Base-by-base conservation (phyloP, 1,284 basidiomycete species). In the Ceratobasidium sp. region DNA sequence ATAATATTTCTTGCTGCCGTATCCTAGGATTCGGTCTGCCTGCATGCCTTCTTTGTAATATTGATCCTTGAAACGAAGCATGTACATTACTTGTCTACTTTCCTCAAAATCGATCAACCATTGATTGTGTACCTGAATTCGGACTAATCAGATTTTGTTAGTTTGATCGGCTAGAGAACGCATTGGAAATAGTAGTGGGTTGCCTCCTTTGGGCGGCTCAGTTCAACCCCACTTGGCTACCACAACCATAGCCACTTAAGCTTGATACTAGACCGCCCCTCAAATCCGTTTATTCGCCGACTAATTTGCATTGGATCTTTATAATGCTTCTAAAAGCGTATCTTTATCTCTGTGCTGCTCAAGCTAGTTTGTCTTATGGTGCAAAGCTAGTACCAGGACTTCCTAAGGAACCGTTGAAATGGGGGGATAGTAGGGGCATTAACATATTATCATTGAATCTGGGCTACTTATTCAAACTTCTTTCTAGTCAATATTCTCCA, bases 401-500 rank as follows among this genome's bases (percentile, higher is more conserved):
- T n/a, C 73, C 73, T 15, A 76, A 76, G 39, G 73, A 46, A 23
- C 73, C 73, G 23, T 51, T 76, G 28, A n/a, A 63, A 61, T 76
- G 73, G 73, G 73, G 73, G 1, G 73, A 76, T 51, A 56, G 73
- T 76, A 23, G 67, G 61, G 1, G 1, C 61, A 23, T 55, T 75
- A 40, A 6, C 42, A 2, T n/a, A 13, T 20, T 46, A 13, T 6
- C 6, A 3, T 46, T 13, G 4, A 15, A 13, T n/a, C 55, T 33
- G 26, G 1, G 33, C n/a, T 18, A 44, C 20, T n/a, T 61, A 28
- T 46, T 20, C 44, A 9, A 53, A 20, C 26, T 5, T 40, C 13
- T 75, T 49, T 10, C 18, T 46, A 76, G 73, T 76, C 26, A 76
- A 76, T 20, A 76, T 76, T 49, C 46, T 76, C 33, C 73, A 76